Base-by-base conservation (phyloP, 129 eudicot genomes). In the Rutidosis leptorrhynchoides region DNA sequence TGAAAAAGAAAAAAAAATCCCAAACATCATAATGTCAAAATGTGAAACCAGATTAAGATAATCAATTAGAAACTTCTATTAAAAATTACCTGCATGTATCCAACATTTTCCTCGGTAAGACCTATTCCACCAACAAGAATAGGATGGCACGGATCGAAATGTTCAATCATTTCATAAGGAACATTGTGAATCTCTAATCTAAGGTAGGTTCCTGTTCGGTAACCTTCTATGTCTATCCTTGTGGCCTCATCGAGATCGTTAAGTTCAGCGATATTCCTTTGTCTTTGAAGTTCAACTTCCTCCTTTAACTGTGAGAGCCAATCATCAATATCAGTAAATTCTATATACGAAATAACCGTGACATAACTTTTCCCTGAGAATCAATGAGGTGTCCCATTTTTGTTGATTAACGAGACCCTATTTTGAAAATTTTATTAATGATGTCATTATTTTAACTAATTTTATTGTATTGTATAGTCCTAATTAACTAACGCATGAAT, bases 81-180 rank as follows among this genome's bases (percentile, higher is more conserved):
- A 30, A 43, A 68, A 19, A 81, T 42, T 54, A 93, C 98, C 96
- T 93, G 99, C 99, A 93, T 93, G 80, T 83, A 93, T 56, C 99
- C 99, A 80, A 84, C 96, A 71, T 83, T 86, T 74, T 93, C 99
- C 77, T 93, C 99, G 2, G 89, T 83, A 55, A 88, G 89, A 14
- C 89, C 95, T 19, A 93, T 83, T 63, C 96, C 99, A 62, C 99
- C 99, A 54, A 93, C 87, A 63, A 93, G 89, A 71, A 93, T 74
- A 33, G 99, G 96, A 79, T 89, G 95, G 29, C 78, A 77, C 45
- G 99, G 99, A 70, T 89, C 96, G 84, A 89, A 93, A 77, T 93
- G 79, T 70, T 93, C 96, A 69, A 89, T 84, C 99, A 93, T 89
- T 77, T 93, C 99, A 81, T 30, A 88, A 14, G 96, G 99, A 72